Conservation (phyloP, 1,139 yeast genomes). For the Candida pseudoviswanathii region DNA sequence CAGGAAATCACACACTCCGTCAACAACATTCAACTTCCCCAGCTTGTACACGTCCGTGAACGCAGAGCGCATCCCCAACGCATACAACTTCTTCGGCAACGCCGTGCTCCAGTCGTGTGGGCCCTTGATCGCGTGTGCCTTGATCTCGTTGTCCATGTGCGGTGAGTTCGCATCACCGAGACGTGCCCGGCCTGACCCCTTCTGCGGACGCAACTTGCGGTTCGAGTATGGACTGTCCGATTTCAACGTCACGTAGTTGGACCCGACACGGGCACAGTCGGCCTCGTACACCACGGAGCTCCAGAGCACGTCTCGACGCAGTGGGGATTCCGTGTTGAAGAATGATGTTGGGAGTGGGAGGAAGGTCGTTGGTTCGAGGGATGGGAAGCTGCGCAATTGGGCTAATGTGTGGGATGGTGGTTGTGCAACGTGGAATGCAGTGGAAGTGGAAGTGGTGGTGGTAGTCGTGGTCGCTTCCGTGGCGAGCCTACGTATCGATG, state of each 20-base stretch:
- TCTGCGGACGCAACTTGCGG: constrained; percentile 82
- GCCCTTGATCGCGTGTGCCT: constrained; percentile 87
- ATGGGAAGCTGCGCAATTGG: constrained; percentile 83
- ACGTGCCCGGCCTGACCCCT: constrained; percentile 95
- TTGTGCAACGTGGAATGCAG: constrained; percentile 27
- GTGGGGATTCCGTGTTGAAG: constrained; percentile 57
- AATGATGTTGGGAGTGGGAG: constrained; percentile 74
- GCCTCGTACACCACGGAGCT: constrained; percentile 92
- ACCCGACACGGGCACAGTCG: constrained; percentile 85
- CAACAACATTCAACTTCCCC: constrained; percentile 73
- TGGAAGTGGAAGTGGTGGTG: constrained; percentile 8
- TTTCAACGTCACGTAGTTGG: constrained; percentile 84
- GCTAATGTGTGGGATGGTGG: constrained; percentile 82
- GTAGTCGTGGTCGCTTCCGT: constrained; percentile 23
- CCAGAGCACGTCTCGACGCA: constrained; percentile 92
- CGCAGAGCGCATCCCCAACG: constrained; percentile 77
- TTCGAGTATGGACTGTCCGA: constrained; percentile 86
- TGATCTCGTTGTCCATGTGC: constrained; percentile 83
- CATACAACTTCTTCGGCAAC: constrained; percentile 75
- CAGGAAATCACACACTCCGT: constrained; percentile 28
- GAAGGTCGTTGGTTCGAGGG: constrained; percentile 78
- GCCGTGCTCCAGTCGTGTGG: constrained; percentile 88
- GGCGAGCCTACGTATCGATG: constrained; percentile 35
- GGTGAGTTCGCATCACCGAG: constrained; percentile 97
- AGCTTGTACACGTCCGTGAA: constrained; percentile 75